Percentiles rank a stretch among this genome's conserved stretches.
phyloP scores from a whole-genome alignment of 1,284 basidiomycete species.

The Termitomyces sp. region DNA sequence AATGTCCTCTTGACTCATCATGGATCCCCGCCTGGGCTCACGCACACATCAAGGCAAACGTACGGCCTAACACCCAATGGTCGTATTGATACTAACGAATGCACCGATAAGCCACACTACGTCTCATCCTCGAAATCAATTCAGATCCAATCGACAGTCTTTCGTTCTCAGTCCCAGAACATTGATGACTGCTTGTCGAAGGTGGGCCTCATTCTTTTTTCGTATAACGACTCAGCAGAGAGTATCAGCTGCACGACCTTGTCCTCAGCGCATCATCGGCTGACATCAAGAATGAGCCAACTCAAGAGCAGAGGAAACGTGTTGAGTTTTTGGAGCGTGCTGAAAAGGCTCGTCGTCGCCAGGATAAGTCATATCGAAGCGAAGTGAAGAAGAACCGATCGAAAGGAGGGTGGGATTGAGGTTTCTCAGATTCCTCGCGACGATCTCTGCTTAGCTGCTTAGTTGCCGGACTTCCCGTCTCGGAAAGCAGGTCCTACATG shows the following conservation, averaged over 20 bases:
- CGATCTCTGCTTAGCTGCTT: background rate
- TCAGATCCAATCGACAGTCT: slow-evolving; percentile 58
- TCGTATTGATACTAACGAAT: slow-evolving; percentile 4
- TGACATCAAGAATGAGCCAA: slow-evolving; percentile 49
- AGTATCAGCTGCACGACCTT: slow-evolving; percentile 47
- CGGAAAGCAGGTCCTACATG: background rate
- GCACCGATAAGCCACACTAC: slow-evolving; percentile 51
- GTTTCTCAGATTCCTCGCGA: background rate
- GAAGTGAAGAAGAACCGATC: slow-evolving; percentile 27
- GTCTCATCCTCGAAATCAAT: slow-evolving; percentile 60
- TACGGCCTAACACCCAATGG: slow-evolving; percentile 25
- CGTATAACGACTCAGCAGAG: slow-evolving; percentile 3
- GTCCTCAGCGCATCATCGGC: slow-evolving; percentile 43
- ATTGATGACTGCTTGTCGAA: slow-evolving; percentile 66
- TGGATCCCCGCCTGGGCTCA: slow-evolving; percentile 73
- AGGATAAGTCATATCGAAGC: slow-evolving; percentile 50
- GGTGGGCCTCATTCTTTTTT: slow-evolving; percentile 30
- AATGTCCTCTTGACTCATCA: slow-evolving; percentile 46
- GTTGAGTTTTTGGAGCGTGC: slow-evolving; percentile 43
- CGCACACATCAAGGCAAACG: slow-evolving; percentile 44
- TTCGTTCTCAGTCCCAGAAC: slow-evolving; percentile 73
- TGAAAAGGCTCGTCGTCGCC: slow-evolving; percentile 40
- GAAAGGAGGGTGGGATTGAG: slow-evolving; percentile 17
- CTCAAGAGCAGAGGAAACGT: slow-evolving; percentile 48
- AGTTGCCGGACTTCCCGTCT: background rate